Percentiles rank a stretch among this genome's conserved stretches.
These are phyloP conservation scores for Actinomucor elegans DNA, from an alignment of 371 early-diverging fungal species.

Conservation along the genomic window DNA sequence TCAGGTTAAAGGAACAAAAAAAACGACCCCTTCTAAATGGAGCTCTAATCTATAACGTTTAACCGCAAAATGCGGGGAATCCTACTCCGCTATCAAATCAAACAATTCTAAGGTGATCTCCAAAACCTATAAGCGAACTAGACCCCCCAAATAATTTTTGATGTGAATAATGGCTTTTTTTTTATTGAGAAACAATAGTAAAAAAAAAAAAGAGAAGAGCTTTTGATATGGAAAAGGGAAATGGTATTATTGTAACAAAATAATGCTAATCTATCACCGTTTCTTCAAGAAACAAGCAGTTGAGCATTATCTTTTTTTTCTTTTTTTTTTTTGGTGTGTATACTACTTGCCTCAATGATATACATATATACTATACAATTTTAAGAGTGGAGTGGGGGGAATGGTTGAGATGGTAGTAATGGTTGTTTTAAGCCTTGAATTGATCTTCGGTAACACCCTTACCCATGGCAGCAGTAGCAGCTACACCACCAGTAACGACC, in stretches of 20 bases:
- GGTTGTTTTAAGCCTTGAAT: slow-evolving; percentile 46
- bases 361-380: too few species aligned
- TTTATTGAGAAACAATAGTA: background rate
- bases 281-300: too few species aligned
- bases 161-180: background rate
- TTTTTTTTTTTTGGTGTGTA: too few species aligned
- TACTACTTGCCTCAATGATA: too few species aligned
- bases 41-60: background rate
- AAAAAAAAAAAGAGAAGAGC: background rate
- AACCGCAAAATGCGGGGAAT: slow-evolving; percentile 1
- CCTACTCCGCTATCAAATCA: background rate
- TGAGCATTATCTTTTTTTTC: too few species aligned
- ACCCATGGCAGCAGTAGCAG: slow-evolving; percentile 96
- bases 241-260: too few species aligned
- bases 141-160: background rate
- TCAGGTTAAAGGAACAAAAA: too few species aligned
- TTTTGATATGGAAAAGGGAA: too few species aligned
- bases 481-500: slow-evolving; percentile 91
- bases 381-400: too few species aligned
- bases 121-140: background rate
- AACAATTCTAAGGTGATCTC: background rate
- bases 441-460: slow-evolving; percentile 85
- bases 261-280: too few species aligned
- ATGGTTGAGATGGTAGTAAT: too few species aligned
- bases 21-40: slow-evolving; percentile 2